phyloP scores from a whole-genome alignment of 441 rosid species.

The Macaranga tanarius region DNA sequence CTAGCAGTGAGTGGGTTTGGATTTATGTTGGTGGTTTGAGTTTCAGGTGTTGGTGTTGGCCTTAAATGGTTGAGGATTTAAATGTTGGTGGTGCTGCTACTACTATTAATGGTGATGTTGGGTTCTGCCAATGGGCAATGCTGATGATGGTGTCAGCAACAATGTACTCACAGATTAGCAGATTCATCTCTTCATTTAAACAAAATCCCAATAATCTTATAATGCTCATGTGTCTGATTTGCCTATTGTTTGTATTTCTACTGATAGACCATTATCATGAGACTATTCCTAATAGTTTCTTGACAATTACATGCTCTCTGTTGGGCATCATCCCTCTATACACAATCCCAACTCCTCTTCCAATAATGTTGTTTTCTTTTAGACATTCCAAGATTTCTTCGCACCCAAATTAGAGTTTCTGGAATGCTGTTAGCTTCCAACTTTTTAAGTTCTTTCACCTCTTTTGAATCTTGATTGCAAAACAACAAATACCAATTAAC shows the following conservation, averaged over 20 bases:
- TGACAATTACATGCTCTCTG: conserved; percentile 78
- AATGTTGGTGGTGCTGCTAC: no score
- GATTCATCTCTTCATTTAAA: conserved; percentile 61
- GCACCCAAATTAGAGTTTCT: conserved; percentile 62
- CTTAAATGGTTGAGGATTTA: no score
- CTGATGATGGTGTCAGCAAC: no score
- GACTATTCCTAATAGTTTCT: conserved; percentile 56
- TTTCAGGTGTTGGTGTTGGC: no score
- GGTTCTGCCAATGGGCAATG: no score
- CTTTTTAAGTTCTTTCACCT: conserved; percentile 37
- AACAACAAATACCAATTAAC: conserved; percentile 54
- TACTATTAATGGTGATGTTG: no score
- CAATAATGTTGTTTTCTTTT: conserved; percentile 71
- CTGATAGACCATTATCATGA: conserved; percentile 74
- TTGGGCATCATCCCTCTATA: conserved; percentile 68
- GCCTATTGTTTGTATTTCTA: conserved; percentile 77
- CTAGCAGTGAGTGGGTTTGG: no score
- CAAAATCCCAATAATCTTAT: conserved; percentile 61
- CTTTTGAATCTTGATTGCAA: conserved; percentile 57
- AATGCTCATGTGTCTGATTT: conserved; percentile 72
- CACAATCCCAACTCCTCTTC: conserved; percentile 82
- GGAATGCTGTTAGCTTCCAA: conserved; percentile 87
- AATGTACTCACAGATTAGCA: conserved; percentile 76
- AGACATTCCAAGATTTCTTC: conserved; percentile 67
- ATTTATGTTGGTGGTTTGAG: no score